phyloP scores from a whole-genome alignment of 352 stramenopile genomes.

The Hyaloperonospora brassicae region DNA sequence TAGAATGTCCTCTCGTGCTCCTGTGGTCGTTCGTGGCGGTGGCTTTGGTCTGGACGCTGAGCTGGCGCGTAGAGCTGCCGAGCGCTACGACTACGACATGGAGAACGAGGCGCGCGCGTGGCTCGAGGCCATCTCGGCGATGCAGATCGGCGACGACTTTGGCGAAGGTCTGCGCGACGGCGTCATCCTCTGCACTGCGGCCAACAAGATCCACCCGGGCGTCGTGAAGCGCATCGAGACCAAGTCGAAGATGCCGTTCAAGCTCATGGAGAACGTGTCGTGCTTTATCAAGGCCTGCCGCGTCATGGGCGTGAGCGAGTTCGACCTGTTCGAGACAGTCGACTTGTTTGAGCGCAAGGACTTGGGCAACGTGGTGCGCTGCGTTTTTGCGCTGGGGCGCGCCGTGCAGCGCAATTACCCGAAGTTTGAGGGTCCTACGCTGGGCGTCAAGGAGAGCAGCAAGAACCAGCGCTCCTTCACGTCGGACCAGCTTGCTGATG shows the following conservation, averaged over 20 bases:
- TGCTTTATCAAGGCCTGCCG: constrained; percentile 78
- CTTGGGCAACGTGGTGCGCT: constrained; percentile 71
- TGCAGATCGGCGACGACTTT: constrained; percentile 76
- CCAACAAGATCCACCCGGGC: constrained; percentile 71
- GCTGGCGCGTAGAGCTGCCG: constrained; percentile 73
- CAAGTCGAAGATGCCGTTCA: constrained; percentile 87
- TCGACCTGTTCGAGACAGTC: constrained; percentile 86
- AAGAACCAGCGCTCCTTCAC: constrained; percentile 75
- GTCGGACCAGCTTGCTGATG: constrained; percentile 53
- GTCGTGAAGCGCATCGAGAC: constrained; percentile 66
- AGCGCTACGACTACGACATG: constrained; percentile 85
- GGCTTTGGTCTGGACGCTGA: constrained; percentile 88
- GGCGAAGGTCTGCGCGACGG: constrained; percentile 69
- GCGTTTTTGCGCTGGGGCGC: constrained; percentile 64
- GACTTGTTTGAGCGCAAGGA: constrained; percentile 88
- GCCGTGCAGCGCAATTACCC: constrained; percentile 70
- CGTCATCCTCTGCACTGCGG: constrained; percentile 73
- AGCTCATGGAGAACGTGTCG: constrained; percentile 90
- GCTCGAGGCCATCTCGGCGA: constrained; percentile 75
- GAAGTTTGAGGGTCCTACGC: constrained; percentile 59
- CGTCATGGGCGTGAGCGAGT: constrained; percentile 82
- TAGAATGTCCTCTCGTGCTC: constrained; percentile 26
- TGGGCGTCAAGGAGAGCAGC: constrained; percentile 74
- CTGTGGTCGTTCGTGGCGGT: constrained; percentile 58
- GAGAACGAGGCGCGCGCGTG: constrained; percentile 79